A percentile compares a stretch with the other conserved stretches of the same genome.
Conservation (phyloP, 768 basidiomycete genomes). For the Phaffia australis region DNA sequence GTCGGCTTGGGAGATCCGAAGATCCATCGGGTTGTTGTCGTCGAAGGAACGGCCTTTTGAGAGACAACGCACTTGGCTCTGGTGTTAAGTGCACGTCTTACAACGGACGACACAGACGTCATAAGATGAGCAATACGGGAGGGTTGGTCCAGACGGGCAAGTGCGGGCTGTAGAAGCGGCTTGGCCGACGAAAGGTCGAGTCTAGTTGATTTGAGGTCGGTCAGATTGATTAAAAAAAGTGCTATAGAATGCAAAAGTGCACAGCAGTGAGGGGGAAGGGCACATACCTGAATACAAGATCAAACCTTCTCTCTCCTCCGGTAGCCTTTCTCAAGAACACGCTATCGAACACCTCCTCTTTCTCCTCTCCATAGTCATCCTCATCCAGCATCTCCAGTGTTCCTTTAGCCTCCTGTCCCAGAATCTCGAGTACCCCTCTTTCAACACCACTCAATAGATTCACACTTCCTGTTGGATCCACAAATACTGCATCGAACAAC, state of each 20-base stretch:
- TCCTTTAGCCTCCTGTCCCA: slow-evolving; percentile 61
- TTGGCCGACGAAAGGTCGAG: slow-evolving; percentile 30
- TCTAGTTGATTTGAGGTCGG: slow-evolving; percentile 27
- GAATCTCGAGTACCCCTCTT: slow-evolving; percentile 63
- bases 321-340: slow-evolving; percentile 65
- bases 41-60: slow-evolving; percentile 39
- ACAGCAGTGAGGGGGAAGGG: not conserved
- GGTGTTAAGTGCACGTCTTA: slow-evolving; percentile 58
- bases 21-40: slow-evolving; percentile 24
- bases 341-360: slow-evolving; percentile 55
- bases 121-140: slow-evolving; percentile 28
- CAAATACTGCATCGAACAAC: slow-evolving; percentile 47
- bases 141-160: slow-evolving; percentile 29
- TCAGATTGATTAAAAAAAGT: no score
- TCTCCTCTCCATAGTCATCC: slow-evolving; percentile 21
- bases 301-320: slow-evolving; percentile 57
- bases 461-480: slow-evolving; percentile 63
- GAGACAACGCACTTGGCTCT: slow-evolving; percentile 58
- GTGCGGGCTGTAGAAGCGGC: slow-evolving; percentile 5
- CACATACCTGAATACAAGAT: slow-evolving; percentile 53
- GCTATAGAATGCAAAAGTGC: not conserved
- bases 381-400: slow-evolving; percentile 58
- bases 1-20: slow-evolving; percentile 37
- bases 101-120: slow-evolving; percentile 31
- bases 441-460: slow-evolving; percentile 72